These are phyloP conservation scores for Fragilariopsis cylindrus DNA, from an alignment of 108 stramenopile genomes.

Conservation along the genomic window DNA sequence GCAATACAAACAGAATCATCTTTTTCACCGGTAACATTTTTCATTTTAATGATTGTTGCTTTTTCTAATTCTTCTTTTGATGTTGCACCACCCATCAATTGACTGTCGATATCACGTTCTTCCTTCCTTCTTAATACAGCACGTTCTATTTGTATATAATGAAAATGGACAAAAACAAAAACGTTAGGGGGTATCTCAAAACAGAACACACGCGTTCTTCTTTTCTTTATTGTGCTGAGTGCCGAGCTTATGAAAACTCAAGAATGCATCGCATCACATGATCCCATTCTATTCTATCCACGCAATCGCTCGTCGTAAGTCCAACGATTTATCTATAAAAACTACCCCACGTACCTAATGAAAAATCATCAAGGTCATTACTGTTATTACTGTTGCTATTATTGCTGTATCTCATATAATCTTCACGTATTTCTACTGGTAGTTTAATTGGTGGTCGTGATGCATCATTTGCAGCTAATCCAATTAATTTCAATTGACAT, in stretches of 20 bases:
- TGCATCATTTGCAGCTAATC: constrained; percentile 8
- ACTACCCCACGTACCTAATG: too few relatives aligned
- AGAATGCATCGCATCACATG: neutral
- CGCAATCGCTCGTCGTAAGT: too few relatives aligned
- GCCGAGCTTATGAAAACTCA: neutral
- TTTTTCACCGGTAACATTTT: constrained; percentile 41
- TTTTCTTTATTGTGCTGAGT: too few relatives aligned
- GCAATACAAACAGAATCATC: constrained; percentile 43
- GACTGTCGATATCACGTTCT: constrained; percentile 31
- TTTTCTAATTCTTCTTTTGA: constrained; percentile 32
- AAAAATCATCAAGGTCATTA: too few relatives aligned
- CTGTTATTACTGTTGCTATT: too few relatives aligned
- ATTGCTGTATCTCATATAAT: neutral
- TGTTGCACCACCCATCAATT: neutral
- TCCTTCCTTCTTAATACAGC: constrained; percentile 27
- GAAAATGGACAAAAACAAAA: neutral
- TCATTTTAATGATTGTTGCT: constrained; percentile 44
- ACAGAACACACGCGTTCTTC: neutral
- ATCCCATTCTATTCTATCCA: neutral
- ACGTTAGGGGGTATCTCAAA: neutral
- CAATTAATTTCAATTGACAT: constrained; percentile 26
- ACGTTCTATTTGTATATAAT: constrained; percentile 11
- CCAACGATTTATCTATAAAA: too few relatives aligned
- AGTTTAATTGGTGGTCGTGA: constrained; percentile 35
- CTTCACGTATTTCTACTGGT: constrained; percentile 24